Evolutionary conservation across 768 basidiomycete genomes (phyloP), one percentile per base, ranked within the genome.

Genomic region (Termitomyces titanicus): DNA sequence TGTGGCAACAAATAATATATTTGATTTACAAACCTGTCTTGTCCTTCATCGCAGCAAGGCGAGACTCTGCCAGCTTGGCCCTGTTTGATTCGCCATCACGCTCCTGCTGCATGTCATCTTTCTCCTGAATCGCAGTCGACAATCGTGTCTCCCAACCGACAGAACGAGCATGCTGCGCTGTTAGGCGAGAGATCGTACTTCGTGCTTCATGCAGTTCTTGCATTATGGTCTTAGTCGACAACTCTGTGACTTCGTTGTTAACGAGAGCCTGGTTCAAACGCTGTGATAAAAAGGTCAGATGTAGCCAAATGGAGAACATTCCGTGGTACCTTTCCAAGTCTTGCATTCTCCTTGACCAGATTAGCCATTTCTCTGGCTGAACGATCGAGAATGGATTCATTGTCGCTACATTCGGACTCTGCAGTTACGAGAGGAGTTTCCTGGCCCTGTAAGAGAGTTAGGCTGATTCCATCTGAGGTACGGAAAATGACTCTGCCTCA

Each of bases 81-180:
- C 85, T 75, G 55, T 87, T 83, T 10, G 79, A 71, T 60, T 92
- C 89, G 49, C 78, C 77, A 53, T 91, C 86, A 24, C 87, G 76
- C 66, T 95, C 93, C 68, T 94, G 91, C 57, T 82, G 86, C 70
- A 89, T 79, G 66, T 95, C 93, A 38, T 94, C 91, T 61, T 82
- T 81, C 68, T 93, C 89, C 64, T 86, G 85, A 50, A 85, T 72
- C n/a, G 82, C 81, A 12, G 76, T 69, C 12, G 80, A 78, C 29
- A 94, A 68, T 11, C 82, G 82, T 9, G 80, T 75, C 61, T 94
- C 87, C 77, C 85, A 82, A 13, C 88, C 88, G 15, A 84, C 75
- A 15, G 86, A 81, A 47, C 86, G 83, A 31, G 84, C 88, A 51
- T 87, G 80, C 62, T 88, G 84, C 13, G 82, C 79, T 15, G 81